phyloP scores from a whole-genome alignment of 2,329 filamentous ascomycete genomes.

The Sporothrix humicola region DNA sequence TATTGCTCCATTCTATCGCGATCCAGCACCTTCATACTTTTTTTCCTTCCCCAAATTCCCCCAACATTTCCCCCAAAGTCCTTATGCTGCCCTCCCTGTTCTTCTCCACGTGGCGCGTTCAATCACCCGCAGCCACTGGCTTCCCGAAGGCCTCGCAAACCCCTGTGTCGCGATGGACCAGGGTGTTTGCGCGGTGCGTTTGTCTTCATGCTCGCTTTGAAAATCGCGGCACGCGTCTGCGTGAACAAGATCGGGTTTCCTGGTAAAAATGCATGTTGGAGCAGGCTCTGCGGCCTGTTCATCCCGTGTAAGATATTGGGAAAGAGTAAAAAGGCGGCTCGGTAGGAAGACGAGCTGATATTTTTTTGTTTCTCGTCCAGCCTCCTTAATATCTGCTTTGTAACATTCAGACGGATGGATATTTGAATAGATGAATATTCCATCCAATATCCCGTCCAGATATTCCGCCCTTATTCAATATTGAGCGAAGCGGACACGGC shows the following conservation, averaged over 20 bases:
- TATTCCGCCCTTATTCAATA: not conserved
- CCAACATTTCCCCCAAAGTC: not conserved
- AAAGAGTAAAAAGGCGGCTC: constrained; percentile 1
- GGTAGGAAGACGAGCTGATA: not conserved
- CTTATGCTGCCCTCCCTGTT: not conserved
- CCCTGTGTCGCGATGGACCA: constrained; percentile 8
- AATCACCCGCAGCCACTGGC: not conserved
- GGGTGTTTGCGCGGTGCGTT: not conserved
- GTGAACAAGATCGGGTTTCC: not conserved
- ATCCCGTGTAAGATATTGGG: not conserved
- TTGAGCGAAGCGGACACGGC: not conserved
- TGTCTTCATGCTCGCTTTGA: not conserved
- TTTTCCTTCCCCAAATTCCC: too few species aligned
- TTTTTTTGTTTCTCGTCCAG: too few species aligned
- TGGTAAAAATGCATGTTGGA: not conserved
- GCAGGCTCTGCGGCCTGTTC: not conserved
- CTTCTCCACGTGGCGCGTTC: constrained; percentile 5
- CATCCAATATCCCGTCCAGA: not conserved
- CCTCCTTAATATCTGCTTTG: too few species aligned
- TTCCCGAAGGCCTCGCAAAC: not conserved
- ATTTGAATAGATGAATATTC: not conserved
- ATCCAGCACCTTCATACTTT: not conserved
- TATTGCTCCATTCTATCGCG: not conserved
- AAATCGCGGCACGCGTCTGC: not conserved
- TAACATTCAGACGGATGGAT: not conserved